These are phyloP conservation scores for Vicia sativa DNA, from an alignment of 306 rosid species.

Conservation along the genomic window DNA sequence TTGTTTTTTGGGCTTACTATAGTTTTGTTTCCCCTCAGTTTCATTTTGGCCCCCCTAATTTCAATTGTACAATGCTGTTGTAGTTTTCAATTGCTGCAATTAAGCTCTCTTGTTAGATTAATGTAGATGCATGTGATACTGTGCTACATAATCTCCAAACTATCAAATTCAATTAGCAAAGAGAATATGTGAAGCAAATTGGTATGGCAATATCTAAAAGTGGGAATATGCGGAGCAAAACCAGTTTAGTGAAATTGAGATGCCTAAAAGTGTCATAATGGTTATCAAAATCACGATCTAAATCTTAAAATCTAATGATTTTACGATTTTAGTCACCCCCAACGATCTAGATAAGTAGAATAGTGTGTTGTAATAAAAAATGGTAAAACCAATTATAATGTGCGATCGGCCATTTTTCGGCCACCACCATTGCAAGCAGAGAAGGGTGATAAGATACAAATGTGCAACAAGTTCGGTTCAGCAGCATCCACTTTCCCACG, in stretches of 20 bases:
- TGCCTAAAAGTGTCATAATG: neutral
- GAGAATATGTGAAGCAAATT: conserved; percentile 19
- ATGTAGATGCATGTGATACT: conserved; percentile 24
- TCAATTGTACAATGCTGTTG: conserved; percentile 18
- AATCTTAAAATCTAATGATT: too few relatives aligned
- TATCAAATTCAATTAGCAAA: conserved; percentile 22
- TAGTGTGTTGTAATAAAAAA: too few relatives aligned
- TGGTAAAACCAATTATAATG: too few relatives aligned
- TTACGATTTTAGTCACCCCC: too few relatives aligned
- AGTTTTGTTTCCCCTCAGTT: conserved; percentile 29
- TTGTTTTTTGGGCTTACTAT: conserved; percentile 29
- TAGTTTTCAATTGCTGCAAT: conserved; percentile 27
- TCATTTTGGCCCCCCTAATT: conserved; percentile 10
- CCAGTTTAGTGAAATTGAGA: neutral
- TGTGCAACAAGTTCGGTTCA: too few relatives aligned
- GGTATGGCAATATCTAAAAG: conserved; percentile 9
- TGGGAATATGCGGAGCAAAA: conserved; percentile 11
- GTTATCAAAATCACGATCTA: too few relatives aligned
- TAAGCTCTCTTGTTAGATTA: conserved; percentile 19
- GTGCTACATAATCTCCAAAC: conserved; percentile 14
- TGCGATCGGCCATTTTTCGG: too few relatives aligned
- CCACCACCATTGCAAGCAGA: too few relatives aligned
- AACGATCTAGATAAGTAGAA: too few relatives aligned
- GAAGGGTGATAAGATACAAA: too few relatives aligned
- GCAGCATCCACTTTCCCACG: too few relatives aligned